These are phyloP conservation scores for Yarrowia keelungensis DNA, from an alignment of 805 yeast species.

Conservation along the genomic window DNA sequence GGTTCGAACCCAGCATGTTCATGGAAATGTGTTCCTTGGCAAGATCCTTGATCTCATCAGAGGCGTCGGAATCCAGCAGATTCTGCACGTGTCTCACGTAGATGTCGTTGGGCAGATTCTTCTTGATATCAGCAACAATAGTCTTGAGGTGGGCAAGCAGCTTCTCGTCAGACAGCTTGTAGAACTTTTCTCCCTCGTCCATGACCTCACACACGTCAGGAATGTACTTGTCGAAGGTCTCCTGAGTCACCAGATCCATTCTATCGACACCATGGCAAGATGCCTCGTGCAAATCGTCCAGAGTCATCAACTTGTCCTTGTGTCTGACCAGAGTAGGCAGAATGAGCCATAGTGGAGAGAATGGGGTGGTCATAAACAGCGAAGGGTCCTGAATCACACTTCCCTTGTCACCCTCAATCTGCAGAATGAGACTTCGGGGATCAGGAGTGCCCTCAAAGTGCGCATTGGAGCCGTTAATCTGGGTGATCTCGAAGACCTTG, in stretches of 20 bases:
- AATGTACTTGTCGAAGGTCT: slow-evolving; percentile 24
- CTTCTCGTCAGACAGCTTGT: slow-evolving; percentile 20
- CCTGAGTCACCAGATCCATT: slow-evolving; percentile 28
- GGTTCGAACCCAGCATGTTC: slow-evolving; percentile 35
- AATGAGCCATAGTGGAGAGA: slow-evolving; percentile 36
- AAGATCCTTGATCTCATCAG: slow-evolving; percentile 19
- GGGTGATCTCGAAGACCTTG: slow-evolving; percentile 35
- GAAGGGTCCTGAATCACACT: slow-evolving; percentile 36
- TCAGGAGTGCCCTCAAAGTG: slow-evolving; percentile 34
- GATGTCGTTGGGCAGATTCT: slow-evolving; percentile 13
- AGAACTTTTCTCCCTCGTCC: slow-evolving; percentile 34
- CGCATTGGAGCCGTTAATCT: slow-evolving; percentile 35
- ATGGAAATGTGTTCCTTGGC: slow-evolving; percentile 21
- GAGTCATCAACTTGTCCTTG: slow-evolving; percentile 32
- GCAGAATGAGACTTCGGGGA: slow-evolving; percentile 18
- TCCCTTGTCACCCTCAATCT: slow-evolving; percentile 29
- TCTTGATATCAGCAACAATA: slow-evolving; percentile 5
- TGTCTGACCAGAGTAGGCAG: slow-evolving; percentile 23
- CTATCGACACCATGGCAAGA: slow-evolving; percentile 13
- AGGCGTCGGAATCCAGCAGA: slow-evolving; percentile 18
- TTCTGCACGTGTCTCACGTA: slow-evolving; percentile 29
- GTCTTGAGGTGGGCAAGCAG: slow-evolving; percentile 9
- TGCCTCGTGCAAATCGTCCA: slow-evolving; percentile 36
- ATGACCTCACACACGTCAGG: slow-evolving; percentile 29
- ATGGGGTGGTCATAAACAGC: slow-evolving; percentile 33